Base-by-base conservation (phyloP, 768 basidiomycete species). In the Lactifluus hygrophoroides region DNA sequence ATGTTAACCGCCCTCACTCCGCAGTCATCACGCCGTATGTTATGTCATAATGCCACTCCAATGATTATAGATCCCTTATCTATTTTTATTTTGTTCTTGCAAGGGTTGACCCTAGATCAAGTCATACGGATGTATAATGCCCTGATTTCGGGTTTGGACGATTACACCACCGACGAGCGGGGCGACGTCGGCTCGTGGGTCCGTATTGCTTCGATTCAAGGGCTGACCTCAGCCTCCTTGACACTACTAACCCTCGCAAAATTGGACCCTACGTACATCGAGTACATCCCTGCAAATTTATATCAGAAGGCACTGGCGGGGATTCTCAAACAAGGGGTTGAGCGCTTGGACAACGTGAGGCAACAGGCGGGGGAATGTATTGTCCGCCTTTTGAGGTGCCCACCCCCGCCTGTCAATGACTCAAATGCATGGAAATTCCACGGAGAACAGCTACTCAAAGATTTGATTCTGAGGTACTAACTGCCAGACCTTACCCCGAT, bases 161-260 rank as follows among this genome's bases (percentile, higher is more conserved):
- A 99, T 73, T 99, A 98, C 68, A 88, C 90, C 5, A 83, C 82
- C 48, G 95, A 99, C 68, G 90, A 96, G 68, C 84, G 95, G 63
- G 95, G 95, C 4, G 96, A 99, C 68, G 88, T 99, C 37, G 95
- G 95, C 42, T 97, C 95, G 2, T 96, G 94, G 93, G 80, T 94
- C 51, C 88, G 95, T 61, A 79, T 88, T 7, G 82, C 84, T 2
- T 89, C 86, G 65, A 78, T 94, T 51, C 76, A 76, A 46, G 86
- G 86, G 10, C 72, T 94, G 55, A 76, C 81, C 17, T 72, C 75
- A 8, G 71, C 83, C 57, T 73, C 80, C 44, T 73, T 77, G 65
- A 73, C 79, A 25, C 66, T 90, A 3, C 75, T 87, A 63, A 65
- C 70, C 13, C 67, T 74, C 45, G 76, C 80, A 25, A 65, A 57